phyloP scores from a whole-genome alignment of 306 rosid genomes.

The Vigna unguiculata region DNA sequence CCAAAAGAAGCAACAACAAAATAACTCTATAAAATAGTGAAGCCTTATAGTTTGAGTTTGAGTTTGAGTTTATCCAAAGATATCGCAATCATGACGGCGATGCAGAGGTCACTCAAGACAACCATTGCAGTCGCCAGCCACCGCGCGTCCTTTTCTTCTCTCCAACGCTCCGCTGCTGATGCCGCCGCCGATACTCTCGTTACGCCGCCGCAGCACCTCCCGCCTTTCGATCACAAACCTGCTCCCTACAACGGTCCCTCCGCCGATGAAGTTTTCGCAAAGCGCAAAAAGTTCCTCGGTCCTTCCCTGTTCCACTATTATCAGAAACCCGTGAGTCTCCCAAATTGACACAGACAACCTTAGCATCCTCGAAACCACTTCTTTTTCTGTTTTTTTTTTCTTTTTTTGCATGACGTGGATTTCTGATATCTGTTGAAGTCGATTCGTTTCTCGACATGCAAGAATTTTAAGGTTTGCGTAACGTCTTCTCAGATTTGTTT shows the following conservation, averaged over 20 bases:
- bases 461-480: background rate
- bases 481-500: background rate
- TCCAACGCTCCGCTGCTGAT: constrained; percentile 40
- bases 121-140: constrained; percentile 43
- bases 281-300: constrained; percentile 81
- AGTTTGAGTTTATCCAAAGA: background rate
- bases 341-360: constrained; percentile 5
- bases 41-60: background rate
- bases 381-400: background rate
- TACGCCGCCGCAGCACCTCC: constrained; percentile 54
- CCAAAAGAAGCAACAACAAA: too few relatives aligned
- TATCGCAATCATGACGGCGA: constrained; percentile 51
- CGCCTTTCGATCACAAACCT: constrained; percentile 75
- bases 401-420: background rate
- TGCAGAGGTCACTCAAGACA: constrained; percentile 59
- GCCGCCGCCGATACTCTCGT: constrained; percentile 17
- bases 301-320: constrained; percentile 86
- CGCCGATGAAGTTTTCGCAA: constrained; percentile 71
- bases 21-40: too few relatives aligned
- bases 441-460: background rate
- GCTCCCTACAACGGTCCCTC: constrained; percentile 69
- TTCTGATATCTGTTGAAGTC: background rate
- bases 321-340: constrained; percentile 77
- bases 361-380: background rate
- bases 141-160: constrained; percentile 34